Evolutionary conservation across 176 grass and related monocot genomes (phyloP).

Genomic region (Phoenix dactylifera): DNA sequence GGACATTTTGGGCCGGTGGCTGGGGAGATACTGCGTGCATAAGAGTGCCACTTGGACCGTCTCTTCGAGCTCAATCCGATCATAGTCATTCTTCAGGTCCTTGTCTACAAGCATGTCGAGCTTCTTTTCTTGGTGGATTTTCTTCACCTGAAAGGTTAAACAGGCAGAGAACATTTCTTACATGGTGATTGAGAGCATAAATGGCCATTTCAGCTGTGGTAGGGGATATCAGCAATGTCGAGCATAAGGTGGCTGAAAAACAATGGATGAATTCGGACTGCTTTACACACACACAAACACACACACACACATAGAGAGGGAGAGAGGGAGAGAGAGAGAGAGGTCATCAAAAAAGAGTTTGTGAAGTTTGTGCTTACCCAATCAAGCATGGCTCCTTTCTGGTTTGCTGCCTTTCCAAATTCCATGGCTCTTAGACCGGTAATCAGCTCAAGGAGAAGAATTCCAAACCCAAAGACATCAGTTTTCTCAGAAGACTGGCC

Average conservation of each 20-base stretch:
- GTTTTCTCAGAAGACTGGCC: slow-evolving; percentile 92
- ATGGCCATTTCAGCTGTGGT: no score
- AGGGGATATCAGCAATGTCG: no score
- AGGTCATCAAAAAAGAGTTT: no score
- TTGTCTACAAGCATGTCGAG: slow-evolving; percentile 71
- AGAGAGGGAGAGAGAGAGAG: no score
- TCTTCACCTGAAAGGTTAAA: slow-evolving; percentile 48
- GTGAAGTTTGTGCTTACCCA: slow-evolving; percentile 46
- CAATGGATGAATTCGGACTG: no score
- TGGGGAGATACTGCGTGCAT: slow-evolving; percentile 5
- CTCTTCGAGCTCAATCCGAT: slow-evolving; percentile 69
- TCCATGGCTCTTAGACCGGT: slow-evolving; percentile 69
- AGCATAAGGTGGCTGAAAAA: no score
- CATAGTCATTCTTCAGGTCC: slow-evolving; percentile 45
- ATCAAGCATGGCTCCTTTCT: slow-evolving; percentile 87
- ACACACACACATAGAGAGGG: no score
- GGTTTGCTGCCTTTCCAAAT: slow-evolving; percentile 71
- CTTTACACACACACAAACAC: no score
- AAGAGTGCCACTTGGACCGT: slow-evolving; percentile 42
- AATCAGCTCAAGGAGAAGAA: slow-evolving; percentile 69
- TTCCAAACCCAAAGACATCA: slow-evolving; percentile 78
- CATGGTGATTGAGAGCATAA: no score
- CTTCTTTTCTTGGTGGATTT: slow-evolving; percentile 76
- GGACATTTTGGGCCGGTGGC: slow-evolving; percentile 4
- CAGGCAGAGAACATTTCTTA: no score